These are phyloP conservation scores for Plantago coronopus DNA, from an alignment of 305 asterid genomes.

Conservation along the genomic window DNA sequence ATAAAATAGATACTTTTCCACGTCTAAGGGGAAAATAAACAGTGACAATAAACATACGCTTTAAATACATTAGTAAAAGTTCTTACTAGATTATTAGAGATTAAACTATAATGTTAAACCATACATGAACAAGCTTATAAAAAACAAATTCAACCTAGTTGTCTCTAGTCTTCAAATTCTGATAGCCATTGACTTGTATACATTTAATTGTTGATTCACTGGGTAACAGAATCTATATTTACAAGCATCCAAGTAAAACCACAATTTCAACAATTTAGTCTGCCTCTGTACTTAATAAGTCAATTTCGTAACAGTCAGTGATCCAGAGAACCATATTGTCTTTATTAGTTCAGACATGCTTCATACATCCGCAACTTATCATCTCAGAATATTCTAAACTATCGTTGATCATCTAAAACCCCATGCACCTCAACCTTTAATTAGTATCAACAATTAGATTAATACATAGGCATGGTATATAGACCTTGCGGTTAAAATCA, in stretches of 20 bases:
- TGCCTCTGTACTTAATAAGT: neutral
- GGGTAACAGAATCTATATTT: neutral
- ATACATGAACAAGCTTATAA: neutral
- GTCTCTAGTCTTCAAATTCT: neutral
- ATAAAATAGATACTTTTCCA: too few species aligned
- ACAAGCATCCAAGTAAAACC: neutral
- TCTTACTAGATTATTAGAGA: too few species aligned
- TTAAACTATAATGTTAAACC: neutral
- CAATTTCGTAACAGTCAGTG: neutral
- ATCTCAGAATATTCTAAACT: too few species aligned
- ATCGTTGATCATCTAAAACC: neutral
- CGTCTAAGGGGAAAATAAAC: neutral
- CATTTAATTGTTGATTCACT: neutral
- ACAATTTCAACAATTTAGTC: neutral
- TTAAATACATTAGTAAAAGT: neutral
- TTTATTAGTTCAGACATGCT: too few species aligned
- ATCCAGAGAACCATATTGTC: neutral
- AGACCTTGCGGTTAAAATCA: neutral
- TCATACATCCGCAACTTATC: too few species aligned
- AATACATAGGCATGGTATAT: too few species aligned
- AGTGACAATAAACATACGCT: neutral
- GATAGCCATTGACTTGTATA: neutral
- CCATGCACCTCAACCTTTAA: neutral
- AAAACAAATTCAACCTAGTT: conserved; percentile 10
- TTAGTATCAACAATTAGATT: neutral